Base-by-base conservation (phyloP, 108 stramenopile genomes). In the Conticribra guillardii region DNA sequence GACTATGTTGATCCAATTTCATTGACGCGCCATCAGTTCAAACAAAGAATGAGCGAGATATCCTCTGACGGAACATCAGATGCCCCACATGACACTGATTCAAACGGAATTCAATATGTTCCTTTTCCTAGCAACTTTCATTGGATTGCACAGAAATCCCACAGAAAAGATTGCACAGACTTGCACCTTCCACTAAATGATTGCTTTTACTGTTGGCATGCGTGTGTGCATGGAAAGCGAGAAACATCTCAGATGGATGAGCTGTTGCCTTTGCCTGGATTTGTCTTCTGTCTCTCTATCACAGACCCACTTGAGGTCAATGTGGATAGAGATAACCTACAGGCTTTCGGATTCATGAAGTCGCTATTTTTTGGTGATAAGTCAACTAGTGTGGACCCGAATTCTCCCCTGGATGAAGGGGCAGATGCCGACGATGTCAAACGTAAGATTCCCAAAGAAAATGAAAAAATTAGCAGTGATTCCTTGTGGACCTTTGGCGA, bases 301-400 rank as follows among this genome's bases (percentile, higher is more conserved):
- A 67, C 81, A 0, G 91, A 92, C 52, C 87, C 88, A 5, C 45
- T 92, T 19, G 91, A 92, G 62, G 26, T 89, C 24, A 93, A 89
- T 76, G 62, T 90, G 8, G 91, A 93, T 69, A 64, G 87, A 30
- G n/a, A 59, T 22, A 56, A 66, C 23, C 74, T 93, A 16, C 82
- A 90, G 24, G 52, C 79, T 9, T 18, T 93, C 27, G 75, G 79
- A 14, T 55, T 74, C 9, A 34, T 87, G 19, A 61, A 73, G 15
- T 76, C 78, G 16, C 16, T 93, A 17, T 86, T 93, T 63, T 59
- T 22, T 21, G 73, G 73, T 33, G 54, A 47, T 28, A 16, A 54
- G 4, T 4, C 44, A 46, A 50, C 26, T 50, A 32, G 16, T 27
- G 56, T 52, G 4, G 64, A 64, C 3, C 31, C 18, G 8, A 64